Percentiles rank a stretch among this genome's conserved stretches.
Conservation (phyloP, 345 rosid genomes). For the Citrus reticulata region DNA sequence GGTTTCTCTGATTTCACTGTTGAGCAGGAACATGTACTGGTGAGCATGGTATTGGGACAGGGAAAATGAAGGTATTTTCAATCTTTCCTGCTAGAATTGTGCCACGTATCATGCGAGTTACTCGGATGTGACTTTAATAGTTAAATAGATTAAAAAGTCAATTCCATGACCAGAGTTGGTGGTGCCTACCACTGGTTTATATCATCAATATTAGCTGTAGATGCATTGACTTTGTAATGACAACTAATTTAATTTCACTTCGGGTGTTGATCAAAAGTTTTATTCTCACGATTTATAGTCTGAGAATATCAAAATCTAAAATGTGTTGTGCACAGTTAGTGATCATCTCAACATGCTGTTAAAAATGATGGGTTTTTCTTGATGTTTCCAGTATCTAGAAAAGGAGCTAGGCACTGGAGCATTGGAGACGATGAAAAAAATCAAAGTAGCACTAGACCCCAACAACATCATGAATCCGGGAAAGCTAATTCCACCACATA, state of each 20-base stretch:
- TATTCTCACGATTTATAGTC: background rate
- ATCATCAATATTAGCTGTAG: background rate
- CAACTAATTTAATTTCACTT: background rate
- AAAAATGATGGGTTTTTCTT: background rate
- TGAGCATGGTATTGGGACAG: slow-evolving; percentile 95
- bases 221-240: background rate
- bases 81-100: background rate
- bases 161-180: background rate
- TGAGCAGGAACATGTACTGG: slow-evolving; percentile 90
- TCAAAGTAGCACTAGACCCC: slow-evolving; percentile 78
- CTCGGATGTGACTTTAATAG: background rate
- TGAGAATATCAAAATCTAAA: background rate
- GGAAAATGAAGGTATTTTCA: slow-evolving; percentile 76
- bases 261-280: background rate
- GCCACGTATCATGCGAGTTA: background rate
- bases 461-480: slow-evolving; percentile 94
- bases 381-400: slow-evolving; percentile 66
- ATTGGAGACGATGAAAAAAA: slow-evolving; percentile 75
- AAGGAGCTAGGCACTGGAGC: slow-evolving; percentile 83
- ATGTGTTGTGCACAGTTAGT: background rate
- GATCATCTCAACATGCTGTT: background rate
- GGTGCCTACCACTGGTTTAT: background rate
- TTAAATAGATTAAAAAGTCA: too few species aligned
- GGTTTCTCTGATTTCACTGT: slow-evolving; percentile 6
- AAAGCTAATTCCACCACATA: slow-evolving; percentile 89